Evolutionary conservation across 345 rosid genomes (phyloP), one percentile per base, ranked within the genome.

Genomic region (Crucihimalaya himalaica): DNA sequence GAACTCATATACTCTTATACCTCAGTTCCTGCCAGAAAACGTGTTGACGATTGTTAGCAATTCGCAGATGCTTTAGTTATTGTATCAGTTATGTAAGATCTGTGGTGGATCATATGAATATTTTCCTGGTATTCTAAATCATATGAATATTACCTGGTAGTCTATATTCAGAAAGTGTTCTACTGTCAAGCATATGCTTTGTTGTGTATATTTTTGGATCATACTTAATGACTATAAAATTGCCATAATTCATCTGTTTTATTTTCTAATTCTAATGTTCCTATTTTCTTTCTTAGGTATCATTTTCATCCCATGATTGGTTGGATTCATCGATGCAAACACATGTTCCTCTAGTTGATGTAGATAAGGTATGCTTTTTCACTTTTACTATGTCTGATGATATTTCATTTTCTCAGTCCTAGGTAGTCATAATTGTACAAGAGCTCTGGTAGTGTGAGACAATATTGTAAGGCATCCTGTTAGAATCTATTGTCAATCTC

Each of bases 271-370:
- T 54, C 28, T 5, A 8, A 27, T 64, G 52, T 63, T 63, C 25
- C 61, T 31, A 16, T 73, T 54, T 66, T 71, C 62, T 68, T 64
- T 16, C 81, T 72, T 83, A 92, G 99, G 89, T 66, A 69, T 66
- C 79, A 29, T 83, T 83, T 46, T 63, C 86, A 55, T 64, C 86
- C 50, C 76, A 72, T 65, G 85, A 84, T 53, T 92, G 93, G 89
- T 67, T 85, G 84, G 88, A 83, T 82, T 86, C 91, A 60, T 90
- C 92, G 25, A 28, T 83, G 71, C 97, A 87, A 83, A 72, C 87
- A 66, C 80, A 84, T 83, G 99, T 95, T 83, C 96, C 98, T 37
- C 79, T 95, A 79, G 98, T 81, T 72, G 99, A 95, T 67, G 92
- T 92, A 83, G 99, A 95, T 83, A 95, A 95, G 98, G 97, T 88